A percentile compares a stretch with the other conserved stretches of the same genome.
Evolutionary conservation across 129 eudicot species (phyloP).

Genomic region (Flaveria bidentis): DNA sequence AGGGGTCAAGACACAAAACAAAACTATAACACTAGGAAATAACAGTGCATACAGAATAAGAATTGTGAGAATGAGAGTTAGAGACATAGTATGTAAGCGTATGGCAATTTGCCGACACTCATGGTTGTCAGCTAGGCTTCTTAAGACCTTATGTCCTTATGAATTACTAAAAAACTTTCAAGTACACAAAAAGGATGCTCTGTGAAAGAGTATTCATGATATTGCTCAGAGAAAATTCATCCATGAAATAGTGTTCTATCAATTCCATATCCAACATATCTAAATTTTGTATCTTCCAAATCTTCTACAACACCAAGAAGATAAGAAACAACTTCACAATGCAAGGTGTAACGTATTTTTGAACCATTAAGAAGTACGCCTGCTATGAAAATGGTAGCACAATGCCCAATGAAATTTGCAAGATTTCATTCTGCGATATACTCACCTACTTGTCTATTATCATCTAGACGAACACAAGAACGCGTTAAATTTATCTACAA

Average conservation of each 20-base stretch:
- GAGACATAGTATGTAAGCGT: background rate
- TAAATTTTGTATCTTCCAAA: background rate
- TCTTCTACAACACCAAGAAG: background rate
- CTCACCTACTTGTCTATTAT: background rate
- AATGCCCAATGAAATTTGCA: background rate
- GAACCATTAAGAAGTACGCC: slow-evolving; percentile 15
- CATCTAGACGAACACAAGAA: background rate
- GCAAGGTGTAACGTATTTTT: slow-evolving; percentile 5
- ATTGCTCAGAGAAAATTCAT: background rate
- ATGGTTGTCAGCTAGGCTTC: background rate
- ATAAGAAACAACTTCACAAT: slow-evolving; percentile 3
- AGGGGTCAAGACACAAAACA: background rate
- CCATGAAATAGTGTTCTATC: background rate
- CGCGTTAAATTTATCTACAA: background rate
- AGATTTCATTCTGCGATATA: background rate
- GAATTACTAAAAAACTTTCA: background rate
- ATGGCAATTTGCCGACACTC: background rate
- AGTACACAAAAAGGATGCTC: background rate
- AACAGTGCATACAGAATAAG: slow-evolving; percentile 4
- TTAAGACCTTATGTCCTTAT: background rate
- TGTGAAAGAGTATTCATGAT: background rate
- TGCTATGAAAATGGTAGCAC: slow-evolving; percentile 1
- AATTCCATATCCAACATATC: background rate
- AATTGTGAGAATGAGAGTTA: background rate
- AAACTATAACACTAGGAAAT: background rate